These are phyloP conservation scores for Mycocentrospora acerina DNA, from an alignment of 2,329 filamentous ascomycete species.

Conservation along the genomic window DNA sequence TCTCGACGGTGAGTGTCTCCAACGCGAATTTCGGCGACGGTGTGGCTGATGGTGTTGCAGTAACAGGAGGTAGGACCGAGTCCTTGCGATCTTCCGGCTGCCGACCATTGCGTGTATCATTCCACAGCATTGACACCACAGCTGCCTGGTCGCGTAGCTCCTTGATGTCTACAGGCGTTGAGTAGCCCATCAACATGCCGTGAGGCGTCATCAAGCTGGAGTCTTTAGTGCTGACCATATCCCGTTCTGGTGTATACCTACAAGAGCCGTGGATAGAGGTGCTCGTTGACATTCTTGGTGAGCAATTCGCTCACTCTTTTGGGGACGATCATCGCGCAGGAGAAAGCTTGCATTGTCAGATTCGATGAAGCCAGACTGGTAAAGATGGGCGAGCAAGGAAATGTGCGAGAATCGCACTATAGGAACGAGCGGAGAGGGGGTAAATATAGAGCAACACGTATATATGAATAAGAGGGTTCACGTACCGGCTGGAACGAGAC, in stretches of 20 bases:
- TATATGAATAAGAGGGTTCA: too few species aligned
- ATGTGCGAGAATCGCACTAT: background rate
- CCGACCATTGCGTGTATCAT: slow-evolving; percentile 41
- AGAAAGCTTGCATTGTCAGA: slow-evolving; percentile 15
- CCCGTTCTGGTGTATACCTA: slow-evolving; percentile 21
- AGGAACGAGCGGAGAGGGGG: background rate
- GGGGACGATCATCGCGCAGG: slow-evolving; percentile 46
- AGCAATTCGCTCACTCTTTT: slow-evolving; percentile 48
- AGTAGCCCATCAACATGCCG: slow-evolving; percentile 53
- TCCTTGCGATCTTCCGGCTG: slow-evolving; percentile 16
- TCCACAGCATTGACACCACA: slow-evolving; percentile 52
- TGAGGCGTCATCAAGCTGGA: slow-evolving; percentile 53
- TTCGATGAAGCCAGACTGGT: background rate
- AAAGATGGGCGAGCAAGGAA: background rate
- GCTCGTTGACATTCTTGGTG: slow-evolving; percentile 47
- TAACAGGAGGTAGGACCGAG: slow-evolving; percentile 3
- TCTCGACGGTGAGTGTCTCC: slow-evolving; percentile 51
- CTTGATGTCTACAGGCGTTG: slow-evolving; percentile 50
- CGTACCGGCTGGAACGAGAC: too few species aligned
- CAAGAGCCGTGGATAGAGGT: slow-evolving; percentile 49
- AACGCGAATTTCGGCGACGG: slow-evolving; percentile 28
- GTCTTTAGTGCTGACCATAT: slow-evolving; percentile 8
- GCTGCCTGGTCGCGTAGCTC: slow-evolving; percentile 53
- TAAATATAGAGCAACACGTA: too few species aligned
- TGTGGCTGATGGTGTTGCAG: slow-evolving; percentile 6